These are phyloP conservation scores for Globisporangium viniferum DNA, from an alignment of 352 stramenopile species.

Conservation along the genomic window DNA sequence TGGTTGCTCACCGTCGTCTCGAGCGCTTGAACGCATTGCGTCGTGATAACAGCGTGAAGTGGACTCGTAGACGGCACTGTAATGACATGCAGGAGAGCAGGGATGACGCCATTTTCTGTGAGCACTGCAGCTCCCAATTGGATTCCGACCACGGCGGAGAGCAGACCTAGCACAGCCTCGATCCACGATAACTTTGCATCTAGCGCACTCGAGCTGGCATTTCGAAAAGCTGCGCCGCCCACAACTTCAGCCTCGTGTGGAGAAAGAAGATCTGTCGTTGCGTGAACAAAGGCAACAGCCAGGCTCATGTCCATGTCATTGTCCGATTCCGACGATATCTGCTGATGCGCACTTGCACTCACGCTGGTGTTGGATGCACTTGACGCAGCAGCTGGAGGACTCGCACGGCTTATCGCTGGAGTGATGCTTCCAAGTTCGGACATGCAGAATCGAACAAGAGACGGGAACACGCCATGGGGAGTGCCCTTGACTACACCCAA, in stretches of 20 bases:
- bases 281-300: constrained; percentile 84
- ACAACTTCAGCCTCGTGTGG: constrained; percentile 66
- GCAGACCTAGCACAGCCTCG: constrained; percentile 69
- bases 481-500: constrained; percentile 78
- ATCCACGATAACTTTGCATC: constrained; percentile 75
- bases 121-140: constrained; percentile 71
- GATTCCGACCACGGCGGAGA: constrained; percentile 73
- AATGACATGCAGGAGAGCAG: constrained; percentile 73
- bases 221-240: constrained; percentile 46
- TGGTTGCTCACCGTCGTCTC: constrained; percentile 83
- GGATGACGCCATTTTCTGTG: constrained; percentile 83
- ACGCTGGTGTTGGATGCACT: neutral
- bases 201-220: constrained; percentile 28
- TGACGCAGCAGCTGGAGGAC: constrained; percentile 7
- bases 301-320: constrained; percentile 88
- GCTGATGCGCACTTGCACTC: neutral
- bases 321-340: constrained; percentile 31
- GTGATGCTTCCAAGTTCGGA: constrained; percentile 53
- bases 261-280: constrained; percentile 72
- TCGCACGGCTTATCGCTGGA: constrained; percentile 1
- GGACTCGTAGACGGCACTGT: constrained; percentile 49
- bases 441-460: constrained; percentile 78
- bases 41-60: constrained; percentile 72
- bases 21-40: constrained; percentile 75
- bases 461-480: constrained; percentile 77